Conservation (phyloP, 179 eudicot genomes). For the Drosera spatulata region DNA sequence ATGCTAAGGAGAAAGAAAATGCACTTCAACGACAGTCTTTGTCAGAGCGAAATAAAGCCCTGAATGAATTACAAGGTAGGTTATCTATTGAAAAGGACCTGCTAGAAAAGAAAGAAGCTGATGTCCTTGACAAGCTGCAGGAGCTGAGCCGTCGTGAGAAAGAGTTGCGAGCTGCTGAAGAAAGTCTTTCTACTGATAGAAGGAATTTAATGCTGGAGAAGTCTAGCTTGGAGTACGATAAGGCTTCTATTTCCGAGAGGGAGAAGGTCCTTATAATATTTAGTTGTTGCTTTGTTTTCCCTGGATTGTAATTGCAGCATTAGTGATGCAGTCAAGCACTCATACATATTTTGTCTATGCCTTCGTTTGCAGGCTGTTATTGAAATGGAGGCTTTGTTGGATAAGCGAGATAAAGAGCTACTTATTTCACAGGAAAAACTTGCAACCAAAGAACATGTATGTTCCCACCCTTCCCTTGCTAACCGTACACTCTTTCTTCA, state of each 20-base stretch:
- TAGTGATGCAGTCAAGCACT: neutral
- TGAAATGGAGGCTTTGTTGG: conserved; percentile 48
- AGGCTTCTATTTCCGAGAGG: conserved; percentile 50
- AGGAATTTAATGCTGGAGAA: conserved; percentile 37
- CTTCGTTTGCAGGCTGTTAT: conserved; percentile 36
- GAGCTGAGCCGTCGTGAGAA: conserved; percentile 51
- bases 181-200: conserved; percentile 35
- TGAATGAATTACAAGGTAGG: conserved; percentile 63
- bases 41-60: conserved; percentile 49
- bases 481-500: too few relatives aligned
- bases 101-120: conserved; percentile 77
- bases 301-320: neutral
- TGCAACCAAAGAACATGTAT: conserved; percentile 61
- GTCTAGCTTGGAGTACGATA: conserved; percentile 27
- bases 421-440: conserved; percentile 45
- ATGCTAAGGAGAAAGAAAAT: conserved; percentile 68
- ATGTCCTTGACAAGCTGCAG: conserved; percentile 40
- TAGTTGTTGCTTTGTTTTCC: neutral
- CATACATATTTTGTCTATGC: neutral
- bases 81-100: conserved; percentile 68
- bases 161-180: conserved; percentile 50
- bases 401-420: conserved; percentile 62
- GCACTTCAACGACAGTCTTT: conserved; percentile 64
- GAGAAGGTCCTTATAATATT: conserved; percentile 51
- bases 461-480: neutral